These are phyloP conservation scores for Trichoderma gamsii DNA, from an alignment of 495 filamentous ascomycete genomes.

Conservation along the genomic window DNA sequence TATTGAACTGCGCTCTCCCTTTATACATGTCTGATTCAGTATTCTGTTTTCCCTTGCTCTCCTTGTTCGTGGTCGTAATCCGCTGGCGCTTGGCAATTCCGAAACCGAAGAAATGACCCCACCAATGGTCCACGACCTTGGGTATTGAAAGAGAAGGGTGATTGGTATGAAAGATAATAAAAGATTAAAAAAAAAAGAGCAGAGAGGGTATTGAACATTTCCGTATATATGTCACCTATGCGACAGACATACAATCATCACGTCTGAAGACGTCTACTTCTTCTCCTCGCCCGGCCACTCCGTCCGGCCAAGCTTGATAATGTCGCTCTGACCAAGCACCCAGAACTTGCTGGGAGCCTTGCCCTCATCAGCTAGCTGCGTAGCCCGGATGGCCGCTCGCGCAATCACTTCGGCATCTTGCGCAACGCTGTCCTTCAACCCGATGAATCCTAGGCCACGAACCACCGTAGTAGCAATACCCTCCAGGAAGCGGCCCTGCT, in stretches of 20 bases:
- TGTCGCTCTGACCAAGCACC: conserved; percentile 41
- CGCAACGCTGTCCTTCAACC: conserved; percentile 57
- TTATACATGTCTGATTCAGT: not conserved
- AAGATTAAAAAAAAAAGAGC: not conserved
- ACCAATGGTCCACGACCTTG: too few relatives aligned
- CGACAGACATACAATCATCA: not conserved
- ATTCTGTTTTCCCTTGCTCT: too few relatives aligned
- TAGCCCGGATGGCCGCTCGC: conserved; percentile 61
- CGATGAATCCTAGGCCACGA: conserved; percentile 43
- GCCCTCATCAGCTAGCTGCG: conserved; percentile 36
- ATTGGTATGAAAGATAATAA: not conserved
- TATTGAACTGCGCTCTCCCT: not conserved
- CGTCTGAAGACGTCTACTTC: conserved; percentile 1
- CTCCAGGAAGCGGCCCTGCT: conserved; percentile 47
- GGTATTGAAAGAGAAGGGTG: too few relatives aligned
- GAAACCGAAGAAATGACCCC: too few relatives aligned
- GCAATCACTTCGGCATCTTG: conserved; percentile 73
- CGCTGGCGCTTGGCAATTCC: too few relatives aligned
- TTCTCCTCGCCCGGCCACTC: conserved; percentile 29
- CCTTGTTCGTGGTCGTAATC: too few relatives aligned
- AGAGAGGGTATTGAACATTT: not conserved
- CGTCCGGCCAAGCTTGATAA: conserved; percentile 42
- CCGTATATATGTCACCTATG: not conserved
- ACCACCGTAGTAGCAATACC: conserved; percentile 46
- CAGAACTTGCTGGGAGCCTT: conserved; percentile 45